These are phyloP conservation scores for Lentinula aciculospora DNA, from an alignment of 768 basidiomycete species.

Conservation along the genomic window DNA sequence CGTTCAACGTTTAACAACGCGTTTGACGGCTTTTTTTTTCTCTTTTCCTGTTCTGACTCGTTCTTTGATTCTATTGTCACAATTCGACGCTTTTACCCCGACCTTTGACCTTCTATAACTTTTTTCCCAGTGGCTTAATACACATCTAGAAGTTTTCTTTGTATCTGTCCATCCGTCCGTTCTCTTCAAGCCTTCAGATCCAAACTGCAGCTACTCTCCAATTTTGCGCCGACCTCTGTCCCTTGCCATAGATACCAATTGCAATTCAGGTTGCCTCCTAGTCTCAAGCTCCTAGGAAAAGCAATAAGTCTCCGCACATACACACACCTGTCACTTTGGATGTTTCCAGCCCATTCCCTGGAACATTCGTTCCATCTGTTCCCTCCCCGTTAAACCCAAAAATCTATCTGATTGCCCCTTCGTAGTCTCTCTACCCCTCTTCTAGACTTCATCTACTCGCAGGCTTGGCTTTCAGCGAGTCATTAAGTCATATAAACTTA, in stretches of 20 bases:
- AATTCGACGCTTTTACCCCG: neutral
- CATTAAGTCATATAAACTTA: constrained; percentile 5
- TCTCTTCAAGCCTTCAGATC: neutral
- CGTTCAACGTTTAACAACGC: neutral
- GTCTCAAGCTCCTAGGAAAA: neutral
- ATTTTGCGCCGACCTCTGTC: neutral
- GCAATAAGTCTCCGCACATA: neutral
- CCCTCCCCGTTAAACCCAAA: constrained; percentile 4
- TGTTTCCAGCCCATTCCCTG: neutral
- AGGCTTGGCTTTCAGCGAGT: neutral
- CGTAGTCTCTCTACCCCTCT: neutral
- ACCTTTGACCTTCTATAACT: neutral
- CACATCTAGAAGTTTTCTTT: too few relatives aligned
- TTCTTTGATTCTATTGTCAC: neutral
- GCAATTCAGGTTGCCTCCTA: neutral
- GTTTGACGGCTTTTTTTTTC: neutral
- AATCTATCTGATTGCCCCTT: neutral
- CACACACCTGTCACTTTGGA: constrained; percentile 3
- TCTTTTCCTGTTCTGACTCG: neutral
- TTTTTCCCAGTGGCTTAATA: neutral
- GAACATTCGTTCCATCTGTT: neutral
- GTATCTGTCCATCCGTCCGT: neutral
- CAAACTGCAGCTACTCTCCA: neutral
- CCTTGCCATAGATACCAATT: neutral
- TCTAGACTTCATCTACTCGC: neutral